Percentiles rank a stretch among this genome's conserved stretches.
Evolutionary conservation across 352 stramenopile genomes (phyloP).

Genomic region (Phytophthora podocarpi): DNA sequence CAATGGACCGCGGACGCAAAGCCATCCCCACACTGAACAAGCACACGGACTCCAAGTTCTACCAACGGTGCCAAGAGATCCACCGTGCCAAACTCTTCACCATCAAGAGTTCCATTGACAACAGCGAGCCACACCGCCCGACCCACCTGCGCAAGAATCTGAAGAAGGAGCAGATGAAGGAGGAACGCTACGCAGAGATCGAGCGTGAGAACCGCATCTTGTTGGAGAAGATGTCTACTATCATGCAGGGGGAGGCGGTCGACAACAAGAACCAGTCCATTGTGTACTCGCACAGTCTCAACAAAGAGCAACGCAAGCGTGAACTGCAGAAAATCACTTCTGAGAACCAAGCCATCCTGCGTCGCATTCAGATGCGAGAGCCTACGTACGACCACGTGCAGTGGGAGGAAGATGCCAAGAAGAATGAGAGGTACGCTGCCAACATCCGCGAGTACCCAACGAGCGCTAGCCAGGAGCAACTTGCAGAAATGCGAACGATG

Average conservation of each 20-base stretch:
- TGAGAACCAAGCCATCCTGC: conserved; percentile 88
- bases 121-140: conserved; percentile 90
- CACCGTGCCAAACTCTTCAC: conserved; percentile 77
- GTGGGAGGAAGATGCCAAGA: conserved; percentile 89
- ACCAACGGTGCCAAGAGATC: conserved; percentile 87
- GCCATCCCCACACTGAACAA: conserved; percentile 89
- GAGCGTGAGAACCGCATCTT: conserved; percentile 97
- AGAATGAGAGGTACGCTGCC: conserved; percentile 82
- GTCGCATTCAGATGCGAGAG: conserved; percentile 90
- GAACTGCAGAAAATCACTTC: conserved; percentile 88
- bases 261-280: conserved; percentile 89
- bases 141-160: conserved; percentile 94
- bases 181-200: conserved; percentile 95
- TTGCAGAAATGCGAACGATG: conserved; percentile 54
- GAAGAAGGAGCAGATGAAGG: conserved; percentile 97
- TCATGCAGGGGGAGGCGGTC: conserved; percentile 90
- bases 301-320: conserved; percentile 83
- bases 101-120: conserved; percentile 96
- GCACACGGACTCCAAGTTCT: conserved; percentile 87
- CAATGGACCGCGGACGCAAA: conserved; percentile 86
- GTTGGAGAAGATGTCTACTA: conserved; percentile 97
- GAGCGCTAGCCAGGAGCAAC: conserved; percentile 44
- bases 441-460: conserved; percentile 90
- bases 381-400: conserved; percentile 91
- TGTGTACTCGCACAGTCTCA: conserved; percentile 78